Percentiles rank a stretch among this genome's conserved stretches.
phyloP scores from a whole-genome alignment of 2,329 filamentous ascomycete species.

The Fusarium fujikuroi region DNA sequence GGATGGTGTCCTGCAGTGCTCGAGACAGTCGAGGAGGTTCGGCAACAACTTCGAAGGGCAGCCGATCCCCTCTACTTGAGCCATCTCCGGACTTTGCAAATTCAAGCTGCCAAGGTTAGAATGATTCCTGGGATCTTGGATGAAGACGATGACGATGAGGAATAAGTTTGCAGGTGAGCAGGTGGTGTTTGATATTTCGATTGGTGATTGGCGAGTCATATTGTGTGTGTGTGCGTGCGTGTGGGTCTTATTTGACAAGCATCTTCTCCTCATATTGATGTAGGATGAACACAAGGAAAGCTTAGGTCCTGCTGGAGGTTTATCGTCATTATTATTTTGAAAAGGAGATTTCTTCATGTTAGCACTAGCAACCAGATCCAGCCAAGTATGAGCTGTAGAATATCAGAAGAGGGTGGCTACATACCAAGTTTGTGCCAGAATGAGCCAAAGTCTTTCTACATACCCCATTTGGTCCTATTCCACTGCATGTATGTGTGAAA shows the following conservation, averaged over 20 bases:
- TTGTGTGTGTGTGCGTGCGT: not conserved
- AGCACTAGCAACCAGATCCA: not conserved
- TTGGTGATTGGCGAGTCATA: not conserved
- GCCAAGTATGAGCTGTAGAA: not conserved
- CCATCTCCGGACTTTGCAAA: slow-evolving; percentile 3
- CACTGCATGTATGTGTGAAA: not conserved
- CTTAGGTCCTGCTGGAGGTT: not conserved
- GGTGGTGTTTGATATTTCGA: not conserved
- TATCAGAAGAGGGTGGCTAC: not conserved
- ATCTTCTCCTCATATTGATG: not conserved
- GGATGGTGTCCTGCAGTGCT: not conserved
- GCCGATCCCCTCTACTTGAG: slow-evolving; percentile 10
- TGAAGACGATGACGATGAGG: not conserved
- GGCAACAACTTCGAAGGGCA: not conserved
- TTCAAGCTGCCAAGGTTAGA: slow-evolving; percentile 11
- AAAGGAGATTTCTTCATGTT: not conserved
- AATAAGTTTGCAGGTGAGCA: not conserved
- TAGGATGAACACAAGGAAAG: not conserved
- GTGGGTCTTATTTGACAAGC: not conserved
- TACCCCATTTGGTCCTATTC: not conserved
- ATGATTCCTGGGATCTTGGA: not conserved
- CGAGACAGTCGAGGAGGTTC: not conserved
- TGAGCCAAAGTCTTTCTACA: not conserved
- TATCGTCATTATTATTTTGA: not conserved
- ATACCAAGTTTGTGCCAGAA: not conserved